Conservation (phyloP, 495 filamentous ascomycete genomes). For the Podospora didyma region DNA sequence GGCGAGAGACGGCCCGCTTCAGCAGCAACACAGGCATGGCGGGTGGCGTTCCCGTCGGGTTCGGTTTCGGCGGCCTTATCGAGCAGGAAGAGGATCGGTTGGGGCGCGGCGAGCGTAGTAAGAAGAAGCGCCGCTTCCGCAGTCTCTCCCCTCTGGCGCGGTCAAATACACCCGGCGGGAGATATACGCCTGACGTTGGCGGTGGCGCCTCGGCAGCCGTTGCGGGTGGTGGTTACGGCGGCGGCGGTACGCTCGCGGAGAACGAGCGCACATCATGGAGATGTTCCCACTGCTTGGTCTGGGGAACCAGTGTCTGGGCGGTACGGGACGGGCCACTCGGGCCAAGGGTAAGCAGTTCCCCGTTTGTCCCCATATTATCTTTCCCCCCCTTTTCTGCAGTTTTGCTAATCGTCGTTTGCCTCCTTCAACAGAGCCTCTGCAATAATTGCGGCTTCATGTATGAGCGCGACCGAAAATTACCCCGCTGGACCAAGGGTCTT, state of each 20-base stretch:
- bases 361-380: neutral
- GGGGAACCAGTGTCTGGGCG: constrained; percentile 89
- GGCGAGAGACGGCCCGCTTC: constrained; percentile 89
- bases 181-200: constrained; percentile 71
- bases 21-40: constrained; percentile 77
- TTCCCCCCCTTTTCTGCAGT: neutral
- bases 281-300: constrained; percentile 84
- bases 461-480: constrained; percentile 79
- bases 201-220: constrained; percentile 59
- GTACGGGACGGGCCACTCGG: constrained; percentile 88
- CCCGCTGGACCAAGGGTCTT: constrained; percentile 78
- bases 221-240: constrained; percentile 52
- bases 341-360: constrained; percentile 75
- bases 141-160: constrained; percentile 74
- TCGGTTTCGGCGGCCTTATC: constrained; percentile 54
- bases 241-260: constrained; percentile 67
- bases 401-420: constrained; percentile 7
- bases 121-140: constrained; percentile 90
- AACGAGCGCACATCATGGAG: constrained; percentile 83
- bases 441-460: constrained; percentile 89
- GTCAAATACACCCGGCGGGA: constrained; percentile 57
- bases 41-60: constrained; percentile 56
- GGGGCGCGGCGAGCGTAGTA: constrained; percentile 82
- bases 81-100: constrained; percentile 61
- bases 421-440: constrained; percentile 75